Percentiles rank a stretch among this genome's conserved stretches.
Conservation (phyloP, 495 filamentous ascomycete species). For the Choiromyces venosus region DNA sequence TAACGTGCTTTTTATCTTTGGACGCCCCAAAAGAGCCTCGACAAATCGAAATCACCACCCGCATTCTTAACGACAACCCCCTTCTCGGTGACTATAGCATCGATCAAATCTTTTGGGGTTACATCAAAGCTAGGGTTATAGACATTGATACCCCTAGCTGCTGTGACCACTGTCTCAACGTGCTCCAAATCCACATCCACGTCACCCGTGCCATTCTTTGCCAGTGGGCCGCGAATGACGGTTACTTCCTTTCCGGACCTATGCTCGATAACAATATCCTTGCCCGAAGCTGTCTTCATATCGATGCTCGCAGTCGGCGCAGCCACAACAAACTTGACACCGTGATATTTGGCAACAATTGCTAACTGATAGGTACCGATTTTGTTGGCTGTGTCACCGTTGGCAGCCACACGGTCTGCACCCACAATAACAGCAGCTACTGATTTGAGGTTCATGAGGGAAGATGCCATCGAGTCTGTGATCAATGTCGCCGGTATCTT, state of each 20-base stretch:
- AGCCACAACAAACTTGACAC: constrained; percentile 89
- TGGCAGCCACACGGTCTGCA: constrained; percentile 89
- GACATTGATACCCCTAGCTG: constrained; percentile 71
- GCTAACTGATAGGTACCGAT: constrained; percentile 93
- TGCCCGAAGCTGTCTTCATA: constrained; percentile 66
- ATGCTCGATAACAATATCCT: constrained; percentile 81
- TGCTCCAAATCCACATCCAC: constrained; percentile 49
- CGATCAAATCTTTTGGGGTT: constrained; percentile 77
- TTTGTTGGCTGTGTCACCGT: constrained; percentile 98
- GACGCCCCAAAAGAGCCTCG: constrained; percentile 48
- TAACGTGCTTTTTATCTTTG: background rate
- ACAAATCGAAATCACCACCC: constrained; percentile 72
- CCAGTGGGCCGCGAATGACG: constrained; percentile 66
- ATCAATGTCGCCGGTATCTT: constrained; percentile 87
- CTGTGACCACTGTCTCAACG: constrained; percentile 69
- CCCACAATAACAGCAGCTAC: constrained; percentile 88
- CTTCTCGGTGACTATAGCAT: constrained; percentile 88
- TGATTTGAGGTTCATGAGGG: constrained; percentile 61
- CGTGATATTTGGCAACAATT: constrained; percentile 76
- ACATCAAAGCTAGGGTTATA: constrained; percentile 98
- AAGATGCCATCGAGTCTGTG: constrained; percentile 93
- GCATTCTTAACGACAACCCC: constrained; percentile 72
- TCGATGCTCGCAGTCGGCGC: constrained; percentile 94
- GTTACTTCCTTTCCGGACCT: constrained; percentile 72
- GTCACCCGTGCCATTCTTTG: constrained; percentile 46